A percentile compares a stretch with the other conserved stretches of the same genome.
These are phyloP conservation scores for Epichloe scottii DNA, from an alignment of 2,329 filamentous ascomycete species.

Conservation along the genomic window DNA sequence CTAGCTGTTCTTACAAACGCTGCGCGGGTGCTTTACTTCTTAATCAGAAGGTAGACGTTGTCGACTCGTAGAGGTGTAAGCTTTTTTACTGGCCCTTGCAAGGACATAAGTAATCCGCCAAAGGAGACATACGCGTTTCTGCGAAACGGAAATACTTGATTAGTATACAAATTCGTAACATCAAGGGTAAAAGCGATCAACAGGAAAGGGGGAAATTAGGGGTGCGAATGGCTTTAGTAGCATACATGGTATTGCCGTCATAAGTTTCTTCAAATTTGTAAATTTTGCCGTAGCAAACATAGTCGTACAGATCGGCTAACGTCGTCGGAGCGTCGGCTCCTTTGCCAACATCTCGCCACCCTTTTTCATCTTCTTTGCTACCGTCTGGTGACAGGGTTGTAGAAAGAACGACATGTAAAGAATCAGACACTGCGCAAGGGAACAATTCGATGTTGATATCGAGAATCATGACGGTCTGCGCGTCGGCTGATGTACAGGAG, in stretches of 20 bases:
- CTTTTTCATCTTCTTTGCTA: constrained; percentile 58
- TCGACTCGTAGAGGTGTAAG: constrained; percentile 85
- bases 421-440: constrained; percentile 61
- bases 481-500: constrained; percentile 62
- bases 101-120: constrained; percentile 76
- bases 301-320: constrained; percentile 71
- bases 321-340: constrained; percentile 41
- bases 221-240: not conserved
- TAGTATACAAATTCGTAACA: not conserved
- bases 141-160: constrained; percentile 3
- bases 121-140: constrained; percentile 94
- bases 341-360: constrained; percentile 67
- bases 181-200: not conserved
- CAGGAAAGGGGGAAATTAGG: not conserved
- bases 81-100: constrained; percentile 94
- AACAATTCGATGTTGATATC: constrained; percentile 94
- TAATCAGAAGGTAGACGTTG: constrained; percentile 83
- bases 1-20: not conserved
- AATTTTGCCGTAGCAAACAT: constrained; percentile 80
- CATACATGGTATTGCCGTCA: constrained; percentile 71
- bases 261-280: constrained; percentile 75
- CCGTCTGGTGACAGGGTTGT: constrained; percentile 82
- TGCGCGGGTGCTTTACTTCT: constrained; percentile 42
- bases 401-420: constrained; percentile 68
- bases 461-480: constrained; percentile 63